These are phyloP conservation scores for Zizania palustris DNA, from an alignment of 202 grass and related monocot species.

Conservation along the genomic window DNA sequence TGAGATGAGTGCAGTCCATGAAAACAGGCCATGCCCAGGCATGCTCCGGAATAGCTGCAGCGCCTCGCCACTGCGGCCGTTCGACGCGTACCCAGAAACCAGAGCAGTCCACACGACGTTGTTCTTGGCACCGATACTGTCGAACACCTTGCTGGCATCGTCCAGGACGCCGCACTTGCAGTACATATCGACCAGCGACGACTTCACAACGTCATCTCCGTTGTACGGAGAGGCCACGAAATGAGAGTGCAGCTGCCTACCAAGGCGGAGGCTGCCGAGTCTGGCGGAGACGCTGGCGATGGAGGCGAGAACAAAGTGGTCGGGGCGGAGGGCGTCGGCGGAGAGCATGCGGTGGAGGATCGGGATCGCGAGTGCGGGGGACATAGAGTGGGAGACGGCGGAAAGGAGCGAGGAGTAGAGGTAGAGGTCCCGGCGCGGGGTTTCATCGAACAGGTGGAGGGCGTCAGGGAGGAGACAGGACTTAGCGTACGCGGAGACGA, in stretches of 20 bases:
- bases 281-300: constrained; percentile 49
- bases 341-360: constrained; percentile 52
- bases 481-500: constrained; percentile 59
- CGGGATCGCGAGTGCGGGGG: constrained; percentile 39
- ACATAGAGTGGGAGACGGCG: constrained; percentile 44
- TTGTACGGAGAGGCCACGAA: constrained; percentile 50
- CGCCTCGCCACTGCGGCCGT: constrained; percentile 43
- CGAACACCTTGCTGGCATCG: constrained; percentile 76
- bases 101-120: constrained; percentile 71
- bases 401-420: constrained; percentile 56
- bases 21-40: constrained; percentile 56
- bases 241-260: constrained; percentile 69
- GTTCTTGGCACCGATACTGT: constrained; percentile 61
- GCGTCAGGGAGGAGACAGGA: constrained; percentile 50
- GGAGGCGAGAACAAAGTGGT: constrained; percentile 73
- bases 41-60: constrained; percentile 65
- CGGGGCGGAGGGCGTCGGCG: constrained; percentile 45
- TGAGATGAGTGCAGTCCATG: constrained; percentile 82
- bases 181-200: constrained; percentile 83
- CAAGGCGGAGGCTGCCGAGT: constrained; percentile 53
- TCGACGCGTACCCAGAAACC: constrained; percentile 64
- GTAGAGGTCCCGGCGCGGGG: constrained; percentile 39
- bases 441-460: constrained; percentile 49
- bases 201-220: constrained; percentile 61
- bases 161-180: constrained; percentile 56